Conservation (phyloP, 345 rosid genomes). For the Arabidopsis arenosa region DNA sequence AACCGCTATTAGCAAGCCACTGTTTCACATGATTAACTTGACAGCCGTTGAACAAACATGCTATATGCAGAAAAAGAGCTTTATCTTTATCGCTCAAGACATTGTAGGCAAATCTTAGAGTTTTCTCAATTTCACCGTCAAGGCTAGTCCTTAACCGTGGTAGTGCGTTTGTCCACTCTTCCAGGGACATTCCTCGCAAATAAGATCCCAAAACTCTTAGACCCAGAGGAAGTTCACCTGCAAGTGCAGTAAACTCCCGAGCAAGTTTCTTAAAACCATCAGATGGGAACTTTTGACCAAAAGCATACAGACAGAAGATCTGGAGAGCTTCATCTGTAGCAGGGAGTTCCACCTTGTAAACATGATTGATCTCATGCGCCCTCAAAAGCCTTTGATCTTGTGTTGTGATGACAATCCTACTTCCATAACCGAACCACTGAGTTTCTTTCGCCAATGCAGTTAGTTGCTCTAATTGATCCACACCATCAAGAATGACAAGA, state of each 20-base stretch:
- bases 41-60: no score
- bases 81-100: constrained; percentile 20
- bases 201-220: constrained; percentile 40
- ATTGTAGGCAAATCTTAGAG: constrained; percentile 40
- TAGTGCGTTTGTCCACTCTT: constrained; percentile 29
- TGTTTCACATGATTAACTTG: not conserved
- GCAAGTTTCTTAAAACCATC: constrained; percentile 2
- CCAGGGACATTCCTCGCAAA: not conserved
- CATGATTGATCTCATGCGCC: not conserved
- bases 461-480: constrained; percentile 48
- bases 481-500: constrained; percentile 58
- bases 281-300: not conserved
- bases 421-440: constrained; percentile 48
- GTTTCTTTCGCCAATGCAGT: constrained; percentile 41
- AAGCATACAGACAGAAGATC: constrained; percentile 23
- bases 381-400: constrained; percentile 43
- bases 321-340: constrained; percentile 2
- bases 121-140: constrained; percentile 5
- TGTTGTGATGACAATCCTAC: constrained; percentile 59
- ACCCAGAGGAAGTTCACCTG: constrained; percentile 41
- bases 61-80: constrained; percentile 43
- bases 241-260: not conserved
- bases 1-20: constrained; percentile 11
- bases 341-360: not conserved
- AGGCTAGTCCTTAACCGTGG: constrained; percentile 20